A percentile compares a stretch with the other conserved stretches of the same genome.
phyloP scores from a whole-genome alignment of 2,329 filamentous ascomycete genomes.

The Biscogniauxia marginata region DNA sequence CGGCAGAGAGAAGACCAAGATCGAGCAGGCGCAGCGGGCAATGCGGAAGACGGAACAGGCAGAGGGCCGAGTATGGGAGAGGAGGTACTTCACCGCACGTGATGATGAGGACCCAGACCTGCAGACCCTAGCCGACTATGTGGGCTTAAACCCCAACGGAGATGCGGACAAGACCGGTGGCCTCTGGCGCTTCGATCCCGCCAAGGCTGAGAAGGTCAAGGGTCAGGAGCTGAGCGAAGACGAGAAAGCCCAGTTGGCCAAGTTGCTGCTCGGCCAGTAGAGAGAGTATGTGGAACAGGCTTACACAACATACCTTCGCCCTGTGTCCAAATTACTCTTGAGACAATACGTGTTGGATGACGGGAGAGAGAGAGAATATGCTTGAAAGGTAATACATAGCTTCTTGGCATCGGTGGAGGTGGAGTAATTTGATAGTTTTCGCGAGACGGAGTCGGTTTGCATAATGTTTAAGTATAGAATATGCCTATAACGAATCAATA shows the following conservation, averaged over 20 bases:
- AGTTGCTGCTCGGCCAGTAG: conserved; percentile 33
- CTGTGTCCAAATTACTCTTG: background rate
- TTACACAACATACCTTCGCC: background rate
- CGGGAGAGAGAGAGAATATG: background rate
- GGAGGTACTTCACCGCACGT: conserved; percentile 72
- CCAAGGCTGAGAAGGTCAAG: conserved; percentile 44
- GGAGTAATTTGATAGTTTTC: background rate
- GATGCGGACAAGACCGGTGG: conserved; percentile 61
- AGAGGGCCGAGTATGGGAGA: conserved; percentile 74
- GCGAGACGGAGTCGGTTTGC: background rate
- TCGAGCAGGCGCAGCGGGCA: conserved; percentile 79
- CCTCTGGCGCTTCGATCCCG: conserved; percentile 55
- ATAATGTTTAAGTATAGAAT: background rate
- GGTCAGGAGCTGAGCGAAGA: conserved; percentile 34
- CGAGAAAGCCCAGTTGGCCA: conserved; percentile 38
- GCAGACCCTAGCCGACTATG: conserved; percentile 41
- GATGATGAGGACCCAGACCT: conserved; percentile 45
- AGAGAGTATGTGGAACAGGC: background rate
- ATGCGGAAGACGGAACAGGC: conserved; percentile 53
- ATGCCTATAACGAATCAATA: background rate
- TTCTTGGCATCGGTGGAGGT: no score
- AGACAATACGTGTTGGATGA: background rate
- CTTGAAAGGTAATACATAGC: background rate
- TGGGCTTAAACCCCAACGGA: conserved; percentile 49
- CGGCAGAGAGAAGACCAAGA: conserved; percentile 69